Evolutionary conservation across 164 flowering plant genomes (phyloP), one percentile per base, ranked within the genome.

Genomic region (Dillenia suffruticosa): DNA sequence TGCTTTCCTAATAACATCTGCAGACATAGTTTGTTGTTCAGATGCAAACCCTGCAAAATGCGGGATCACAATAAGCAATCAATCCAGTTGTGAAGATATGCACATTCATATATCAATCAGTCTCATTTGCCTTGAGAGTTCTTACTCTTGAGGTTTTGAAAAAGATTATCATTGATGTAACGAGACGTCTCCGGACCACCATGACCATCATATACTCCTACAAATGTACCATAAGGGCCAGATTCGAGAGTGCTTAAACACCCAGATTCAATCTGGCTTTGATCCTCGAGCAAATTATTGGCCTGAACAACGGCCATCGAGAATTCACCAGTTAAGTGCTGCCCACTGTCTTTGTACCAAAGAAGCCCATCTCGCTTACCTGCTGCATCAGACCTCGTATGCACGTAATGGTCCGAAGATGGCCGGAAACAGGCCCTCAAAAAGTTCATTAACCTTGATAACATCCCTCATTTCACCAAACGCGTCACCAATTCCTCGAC

Each of bases 121-220:
- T 5, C 40, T 32, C 7, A 32, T 32, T 32, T 32, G 40, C 40
- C 17, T 54, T 11, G 12, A 16, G 19, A 11, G 17, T 2, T 3
- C 58, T 56, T 40, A 56, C 58, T 56, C 19, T 56, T 56, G 43
- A 56, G 58, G 40, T 56, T 56, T 24, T 70, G 81, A 50, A 80
- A 80, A 0, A 82, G 75, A 51, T 82, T 74, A 65, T 82, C 76
- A 63, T 70, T 72, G 57, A 82, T 64, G 62, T 54, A 82, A 4
- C 82, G 82, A 0, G 86, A 80, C 2, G 84, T 76, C 76, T 78
- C 84, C n/a, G 83, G 85, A 12, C 88, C 88, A 5, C 88, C 88
- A 61, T 83, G 88, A 17, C 88, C 88, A 67, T 83, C 88, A 61
- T 83, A 81, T 19, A 82, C 56, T 13, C 86, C 86, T 44, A 82